A percentile compares a stretch with the other conserved stretches of the same genome.
Conservation (phyloP, 768 basidiomycete genomes). For the Rossbeevera mucosa region DNA sequence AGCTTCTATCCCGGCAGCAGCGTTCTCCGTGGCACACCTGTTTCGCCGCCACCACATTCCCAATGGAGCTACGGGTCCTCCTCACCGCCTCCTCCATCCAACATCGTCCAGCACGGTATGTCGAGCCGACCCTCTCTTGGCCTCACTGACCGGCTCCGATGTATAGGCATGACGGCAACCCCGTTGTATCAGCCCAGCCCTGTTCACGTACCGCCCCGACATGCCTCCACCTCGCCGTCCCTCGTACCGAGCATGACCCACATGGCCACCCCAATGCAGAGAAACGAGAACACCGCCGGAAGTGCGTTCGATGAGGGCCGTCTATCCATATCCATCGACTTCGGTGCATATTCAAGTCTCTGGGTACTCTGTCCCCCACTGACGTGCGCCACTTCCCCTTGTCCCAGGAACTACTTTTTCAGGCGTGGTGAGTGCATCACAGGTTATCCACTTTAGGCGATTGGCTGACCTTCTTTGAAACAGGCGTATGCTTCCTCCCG, state of each 20-base stretch:
- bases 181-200: constrained; percentile 30
- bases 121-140: neutral
- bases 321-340: constrained; percentile 79
- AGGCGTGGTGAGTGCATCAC: constrained; percentile 64
- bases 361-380: neutral
- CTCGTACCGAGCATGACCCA: constrained; percentile 3
- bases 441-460: neutral
- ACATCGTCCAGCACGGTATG: neutral
- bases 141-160: neutral
- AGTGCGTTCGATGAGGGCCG: constrained; percentile 58
- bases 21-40: constrained; percentile 19
- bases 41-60: constrained; percentile 12
- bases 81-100: neutral
- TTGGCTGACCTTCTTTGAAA: constrained; percentile 8
- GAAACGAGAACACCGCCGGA: constrained; percentile 7
- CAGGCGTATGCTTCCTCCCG: constrained; percentile 86
- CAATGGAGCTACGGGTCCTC: constrained; percentile 25
- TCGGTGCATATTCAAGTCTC: constrained; percentile 50
- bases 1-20: constrained; percentile 18
- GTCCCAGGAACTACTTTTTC: constrained; percentile 77
- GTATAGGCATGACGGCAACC: neutral
- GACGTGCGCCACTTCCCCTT: neutral
- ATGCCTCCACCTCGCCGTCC: constrained; percentile 23
- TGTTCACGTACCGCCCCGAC: constrained; percentile 18
- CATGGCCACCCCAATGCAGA: constrained; percentile 5